Base-by-base conservation (phyloP, 2,329 filamentous ascomycete genomes). In the Bimuria novae-zelandiae region DNA sequence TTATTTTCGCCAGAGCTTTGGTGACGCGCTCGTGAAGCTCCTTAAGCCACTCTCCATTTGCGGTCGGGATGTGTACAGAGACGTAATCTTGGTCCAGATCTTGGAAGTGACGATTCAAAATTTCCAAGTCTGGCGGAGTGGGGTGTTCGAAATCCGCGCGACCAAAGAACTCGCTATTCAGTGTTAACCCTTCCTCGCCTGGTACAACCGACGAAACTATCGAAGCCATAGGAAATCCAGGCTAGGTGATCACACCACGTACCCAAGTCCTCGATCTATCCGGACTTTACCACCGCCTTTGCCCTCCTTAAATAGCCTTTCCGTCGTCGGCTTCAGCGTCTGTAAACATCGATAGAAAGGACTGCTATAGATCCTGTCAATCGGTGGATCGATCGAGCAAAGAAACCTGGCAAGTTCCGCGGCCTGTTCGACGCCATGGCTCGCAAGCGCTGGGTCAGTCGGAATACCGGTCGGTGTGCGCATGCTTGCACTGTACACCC, bases 81-180 rank as follows among this genome's bases (percentile, higher is more conserved):
- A 70, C 75, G 69, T 92, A 88, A 23, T 68, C 68, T 12, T 75
- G 71, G 54, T 87, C 81, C 36, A 85, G 72, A 40, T 81, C 65
- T 25, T 83, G 73, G 25, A 87, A 85, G 71, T 96, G 96, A 58
- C 90, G 82, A 17, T 72, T 72, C 55, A 99, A 80, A 29, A 82
- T 77, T 23, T 79, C 64, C 12, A 87, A 77, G 3, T 83, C 75
- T 2, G 91, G 90, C 2, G 93, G 91, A 14, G 82, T 80, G 0
- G 94, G 94, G 67, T 97, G 94, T 49, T 89, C 82, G 74, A 96
- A 97, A 54, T 86, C 85, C 14, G 92, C 91, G 42, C 85, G 81
- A 22, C 94, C 94, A 72, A 94, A 97, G 88, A 94, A 97, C 78
- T 99, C 94, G 56, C 90, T 88, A 33, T 19, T 14, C 16, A 12